These are phyloP conservation scores for Ceratonia siliqua DNA, from an alignment of 306 rosid species.

Conservation along the genomic window DNA sequence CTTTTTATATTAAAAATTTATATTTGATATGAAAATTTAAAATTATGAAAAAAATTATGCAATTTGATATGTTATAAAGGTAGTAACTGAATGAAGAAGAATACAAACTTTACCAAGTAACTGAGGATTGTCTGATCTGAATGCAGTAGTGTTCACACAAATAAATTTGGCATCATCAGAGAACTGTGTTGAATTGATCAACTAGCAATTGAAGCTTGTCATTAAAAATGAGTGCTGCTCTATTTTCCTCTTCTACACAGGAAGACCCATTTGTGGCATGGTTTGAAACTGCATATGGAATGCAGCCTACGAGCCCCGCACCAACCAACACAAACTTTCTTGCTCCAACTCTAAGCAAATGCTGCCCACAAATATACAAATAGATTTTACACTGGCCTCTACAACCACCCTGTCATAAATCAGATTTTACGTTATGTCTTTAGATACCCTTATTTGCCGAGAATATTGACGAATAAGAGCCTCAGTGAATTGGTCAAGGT, in stretches of 20 bases:
- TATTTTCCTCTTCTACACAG: conserved; percentile 39
- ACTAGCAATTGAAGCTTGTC: conserved; percentile 36
- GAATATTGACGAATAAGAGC: conserved; percentile 40
- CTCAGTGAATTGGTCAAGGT: conserved; percentile 39
- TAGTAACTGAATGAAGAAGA: no score
- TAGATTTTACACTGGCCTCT: no score
- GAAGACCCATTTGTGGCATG: conserved; percentile 9
- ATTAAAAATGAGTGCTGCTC: conserved; percentile 32
- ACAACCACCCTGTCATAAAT: no score
- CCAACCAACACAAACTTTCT: conserved; percentile 50
- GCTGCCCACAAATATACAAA: conserved; percentile 34
- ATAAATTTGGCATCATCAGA: conserved; percentile 36
- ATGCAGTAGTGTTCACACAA: conserved; percentile 26
- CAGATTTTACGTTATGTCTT: no score
- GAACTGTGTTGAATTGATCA: conserved; percentile 16
- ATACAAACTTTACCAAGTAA: conserved; percentile 25
- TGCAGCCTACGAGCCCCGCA: conserved; percentile 46
- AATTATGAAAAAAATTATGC: no score
- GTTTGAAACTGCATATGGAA: no score
- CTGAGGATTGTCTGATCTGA: neutral
- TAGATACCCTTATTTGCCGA: conserved; percentile 47
- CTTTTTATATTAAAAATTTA: no score
- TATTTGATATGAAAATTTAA: no score
- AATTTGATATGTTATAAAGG: no score
- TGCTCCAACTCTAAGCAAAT: conserved; percentile 45